Base-by-base conservation (phyloP, 768 basidiomycete species). In the Leucosporidium scottii region DNA sequence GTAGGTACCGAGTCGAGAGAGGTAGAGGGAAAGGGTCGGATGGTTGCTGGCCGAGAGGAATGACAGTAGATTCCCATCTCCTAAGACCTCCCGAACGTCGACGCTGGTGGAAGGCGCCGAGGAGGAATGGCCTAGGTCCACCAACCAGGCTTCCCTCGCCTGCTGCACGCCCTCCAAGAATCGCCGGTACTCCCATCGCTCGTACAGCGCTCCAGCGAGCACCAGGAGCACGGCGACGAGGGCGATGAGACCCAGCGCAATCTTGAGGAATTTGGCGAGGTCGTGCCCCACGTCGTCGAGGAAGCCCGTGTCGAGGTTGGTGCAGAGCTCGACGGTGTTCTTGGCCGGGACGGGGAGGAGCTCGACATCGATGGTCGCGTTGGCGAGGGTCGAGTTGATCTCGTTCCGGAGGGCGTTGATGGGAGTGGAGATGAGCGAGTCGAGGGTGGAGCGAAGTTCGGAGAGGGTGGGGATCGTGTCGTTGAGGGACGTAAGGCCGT, bases 131-230 rank as follows among this genome's bases (percentile, higher is more conserved):
- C 36, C 59, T 1, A 89, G 88, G 76, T 92, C 89, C 3, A 85
- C 28, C 44, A 62, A 59, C 76, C 90, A 91, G 5, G 88, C 89
- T 70, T 86, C 83, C 54, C 90, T 87, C 7, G 86, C 90, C 65
- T 82, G 82, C 74, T 83, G 82, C 66, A 92, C 79, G 73, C 90
- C 86, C 4, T 72, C 74, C 78, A 84, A 84, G 77, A 89, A 82
- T 76, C 80, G 85, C 18, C 83, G 82, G 89, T 91, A 96, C 75
- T 88, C 88, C 82, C 86, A 92, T 89, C 91, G 92, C 74, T 92
- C 90, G 73, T 93, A 80, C 5, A 86, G 77, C 70, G 85, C 88
- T 78, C 92, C 84, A 47, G 85, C 85, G 13, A 82, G 85, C 72
- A 93, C 82, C 59, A 93, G 83, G 63, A 91, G 74, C 49, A 91